A percentile compares a stretch with the other conserved stretches of the same genome.
phyloP scores from a whole-genome alignment of 129 eudicot genomes.

The Oenanthe sinensis region DNA sequence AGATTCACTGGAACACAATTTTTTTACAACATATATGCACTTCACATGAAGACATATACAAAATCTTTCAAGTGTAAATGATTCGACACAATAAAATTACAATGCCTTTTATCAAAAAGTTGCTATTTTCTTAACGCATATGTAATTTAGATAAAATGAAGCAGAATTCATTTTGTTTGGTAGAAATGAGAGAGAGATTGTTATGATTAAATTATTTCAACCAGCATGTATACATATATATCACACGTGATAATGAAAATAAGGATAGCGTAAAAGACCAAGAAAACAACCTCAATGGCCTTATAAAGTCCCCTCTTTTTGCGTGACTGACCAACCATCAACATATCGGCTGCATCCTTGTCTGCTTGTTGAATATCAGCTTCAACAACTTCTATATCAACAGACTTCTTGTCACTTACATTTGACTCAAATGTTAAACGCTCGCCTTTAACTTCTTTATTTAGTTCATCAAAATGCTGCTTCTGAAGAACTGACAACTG shows the following conservation, averaged over 20 bases:
- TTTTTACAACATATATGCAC: not conserved
- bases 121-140: not conserved
- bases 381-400: constrained; percentile 19
- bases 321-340: constrained; percentile 43
- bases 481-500: constrained; percentile 46
- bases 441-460: constrained; percentile 40
- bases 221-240: not conserved
- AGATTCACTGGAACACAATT: not conserved
- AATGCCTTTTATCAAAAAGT: not conserved
- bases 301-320: constrained; percentile 45
- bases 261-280: not conserved
- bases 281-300: constrained; percentile 49
- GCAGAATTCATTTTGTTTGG: not conserved
- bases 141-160: not conserved
- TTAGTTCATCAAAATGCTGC: constrained; percentile 47
- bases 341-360: constrained; percentile 33
- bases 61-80: not conserved
- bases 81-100: not conserved
- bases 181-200: not conserved
- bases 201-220: not conserved
- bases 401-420: constrained; percentile 20
- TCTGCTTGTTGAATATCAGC: constrained; percentile 28
- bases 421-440: constrained; percentile 15
- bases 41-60: not conserved
- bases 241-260: not conserved